Evolutionary conservation across 345 rosid species (phyloP), one percentile per base, ranked within the genome.

Genomic region (Brassica carinata): DNA sequence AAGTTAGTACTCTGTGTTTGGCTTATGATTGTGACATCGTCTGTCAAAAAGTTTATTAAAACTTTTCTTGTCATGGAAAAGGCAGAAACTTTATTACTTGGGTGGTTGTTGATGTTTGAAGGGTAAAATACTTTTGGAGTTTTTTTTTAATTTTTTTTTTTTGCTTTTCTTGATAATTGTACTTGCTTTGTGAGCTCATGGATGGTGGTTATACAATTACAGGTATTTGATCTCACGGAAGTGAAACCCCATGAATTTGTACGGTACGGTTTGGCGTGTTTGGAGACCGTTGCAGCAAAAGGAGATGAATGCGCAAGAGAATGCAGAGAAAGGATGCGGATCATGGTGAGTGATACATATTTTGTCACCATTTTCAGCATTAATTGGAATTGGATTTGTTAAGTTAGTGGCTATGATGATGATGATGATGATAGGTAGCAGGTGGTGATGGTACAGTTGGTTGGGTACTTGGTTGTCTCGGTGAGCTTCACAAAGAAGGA

Each of bases 401-500:
- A 64, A 78, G 33, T 4, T 5, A 26, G 66, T 0, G 43, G 23
- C 3, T 2, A 45, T 74, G 36, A 40, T 36, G 67, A 59, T 1
- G 10, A 40, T 65, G 29, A 17, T 69, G 61, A 58, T 77, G 78
- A 80, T 81, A 96, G 99, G 99, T 96, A 74, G 99, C 97, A n/a
- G 97, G 99, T 77, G 99, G 98, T 83, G 99, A 96, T 90, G 98
- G 97, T 79, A 94, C 97, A 0, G 97, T 92, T 70, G 99, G 98
- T 81, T 96, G 98, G 97, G 94, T 96, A 67, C 89, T 94, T 33
- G 97, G 97, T 76, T 82, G 93, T 92, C 89, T 96, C 64, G 86
- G 91, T 63, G 92, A 85, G 75, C 97, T 96, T 81, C 40, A 87
- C 78, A 83, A 67, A 48, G 87, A 83, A 33, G 89, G 76, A 5